A percentile compares a stretch with the other conserved stretches of the same genome.
These are phyloP conservation scores for Penicillium longicatenatum DNA, from an alignment of 495 filamentous ascomycete species.

Conservation along the genomic window DNA sequence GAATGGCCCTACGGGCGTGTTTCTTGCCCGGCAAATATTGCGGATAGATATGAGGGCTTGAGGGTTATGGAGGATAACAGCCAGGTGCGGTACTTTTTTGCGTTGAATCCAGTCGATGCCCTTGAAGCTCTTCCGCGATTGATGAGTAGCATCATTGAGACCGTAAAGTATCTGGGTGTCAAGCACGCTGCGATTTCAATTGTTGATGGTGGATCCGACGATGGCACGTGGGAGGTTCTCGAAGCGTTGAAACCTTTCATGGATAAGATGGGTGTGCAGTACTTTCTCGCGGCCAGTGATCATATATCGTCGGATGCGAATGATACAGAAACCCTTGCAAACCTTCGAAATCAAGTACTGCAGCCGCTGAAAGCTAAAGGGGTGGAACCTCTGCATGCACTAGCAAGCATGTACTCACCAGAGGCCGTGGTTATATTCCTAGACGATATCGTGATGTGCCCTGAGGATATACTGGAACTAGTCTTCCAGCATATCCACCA, in stretches of 20 bases:
- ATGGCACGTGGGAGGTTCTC: constrained; percentile 54
- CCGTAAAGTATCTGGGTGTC: constrained; percentile 50
- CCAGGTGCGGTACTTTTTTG: constrained; percentile 47
- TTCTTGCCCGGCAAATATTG: constrained; percentile 11
- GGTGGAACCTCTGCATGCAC: constrained; percentile 11
- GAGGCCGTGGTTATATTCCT: constrained; percentile 50
- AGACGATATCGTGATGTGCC: constrained; percentile 51
- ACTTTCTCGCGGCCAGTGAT: constrained; percentile 37
- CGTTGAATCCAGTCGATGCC: constrained; percentile 47
- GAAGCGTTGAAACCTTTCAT: constrained; percentile 32
- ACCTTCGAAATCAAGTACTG: constrained; percentile 48
- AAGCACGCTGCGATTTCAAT: constrained; percentile 50
- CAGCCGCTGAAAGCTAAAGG: constrained; percentile 29
- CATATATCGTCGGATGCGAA: constrained; percentile 33
- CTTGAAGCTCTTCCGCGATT: constrained; percentile 46
- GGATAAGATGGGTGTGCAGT: constrained; percentile 32
- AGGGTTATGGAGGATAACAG: constrained; percentile 5
- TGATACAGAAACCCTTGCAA: constrained; percentile 36
- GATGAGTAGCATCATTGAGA: constrained; percentile 45
- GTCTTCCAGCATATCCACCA: constrained; percentile 44
- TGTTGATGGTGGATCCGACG: constrained; percentile 50
- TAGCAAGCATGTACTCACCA: constrained; percentile 13
- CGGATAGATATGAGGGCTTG: constrained; percentile 27
- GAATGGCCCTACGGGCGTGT: constrained; percentile 3
- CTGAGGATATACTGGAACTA: constrained; percentile 56